A percentile compares a stretch with the other conserved stretches of the same genome.
These are phyloP conservation scores for Termitomyces sp. DNA, from an alignment of 768 basidiomycete genomes.

Conservation along the genomic window DNA sequence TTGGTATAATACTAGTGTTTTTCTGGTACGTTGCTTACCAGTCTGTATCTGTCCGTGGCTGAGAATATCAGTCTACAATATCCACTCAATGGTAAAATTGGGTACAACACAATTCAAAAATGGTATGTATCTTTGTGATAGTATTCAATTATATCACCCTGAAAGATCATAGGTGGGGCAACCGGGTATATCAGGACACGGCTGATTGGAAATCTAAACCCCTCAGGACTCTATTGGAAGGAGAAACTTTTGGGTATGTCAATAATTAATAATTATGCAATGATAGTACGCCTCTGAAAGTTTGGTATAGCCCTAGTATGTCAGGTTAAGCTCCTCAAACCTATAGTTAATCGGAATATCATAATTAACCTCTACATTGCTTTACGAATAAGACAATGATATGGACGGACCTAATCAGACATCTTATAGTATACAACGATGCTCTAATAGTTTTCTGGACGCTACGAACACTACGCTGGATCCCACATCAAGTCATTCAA, in stretches of 20 bases:
- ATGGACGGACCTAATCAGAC: not conserved
- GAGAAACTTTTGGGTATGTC: conserved; percentile 30
- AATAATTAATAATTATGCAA: not conserved
- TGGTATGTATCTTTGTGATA: conserved; percentile 21
- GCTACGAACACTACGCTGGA: conserved; percentile 22
- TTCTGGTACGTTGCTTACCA: conserved; percentile 44
- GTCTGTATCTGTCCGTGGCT: not conserved
- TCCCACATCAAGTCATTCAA: conserved; percentile 72
- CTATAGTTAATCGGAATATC: not conserved
- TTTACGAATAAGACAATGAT: not conserved
- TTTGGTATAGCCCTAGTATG: not conserved
- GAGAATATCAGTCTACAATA: conserved; percentile 33
- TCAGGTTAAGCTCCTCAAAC: not conserved
- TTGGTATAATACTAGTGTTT: conserved; percentile 63
- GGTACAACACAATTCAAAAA: conserved; percentile 25
- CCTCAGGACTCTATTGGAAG: conserved; percentile 19
- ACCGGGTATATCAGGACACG: conserved; percentile 28
- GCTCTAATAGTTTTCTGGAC: not conserved
- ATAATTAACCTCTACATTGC: not conserved
- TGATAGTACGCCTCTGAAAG: not conserved
- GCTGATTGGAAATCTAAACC: conserved; percentile 27
- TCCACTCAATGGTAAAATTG: conserved; percentile 35
- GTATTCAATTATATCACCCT: not conserved
- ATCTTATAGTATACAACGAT: not conserved
- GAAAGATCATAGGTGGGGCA: conserved; percentile 13